Evolutionary conservation across 805 yeast genomes (phyloP), one percentile per base, ranked within the genome.

Genomic region (Saturnispora galanensis): DNA sequence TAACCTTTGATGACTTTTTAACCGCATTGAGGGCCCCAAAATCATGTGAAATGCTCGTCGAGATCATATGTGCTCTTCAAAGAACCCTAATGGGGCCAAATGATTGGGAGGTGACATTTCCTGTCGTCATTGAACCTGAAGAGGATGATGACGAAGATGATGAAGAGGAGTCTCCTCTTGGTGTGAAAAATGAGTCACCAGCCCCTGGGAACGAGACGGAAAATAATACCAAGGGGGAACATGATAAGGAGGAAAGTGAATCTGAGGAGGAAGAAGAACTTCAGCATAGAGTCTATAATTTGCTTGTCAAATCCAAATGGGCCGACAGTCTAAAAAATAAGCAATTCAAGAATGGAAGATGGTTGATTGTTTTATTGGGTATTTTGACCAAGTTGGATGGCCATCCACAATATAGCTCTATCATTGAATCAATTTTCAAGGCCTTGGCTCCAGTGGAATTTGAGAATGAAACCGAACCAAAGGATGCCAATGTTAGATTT

Each of bases 341-440:
- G 44, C 74, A 75, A 50, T 93, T 84, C 60, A 77, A 73, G 53
- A 88, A 86, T 54, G 95, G 96, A 4, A 78, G 77, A 44, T 90
- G 97, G 96, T 81, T 86, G 53, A 71, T 82, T 35, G 74, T 83
- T 36, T 60, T 89, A 36, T 59, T 88, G 40, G 96, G 96, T 30
- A 68, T 88, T 2, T 68, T 89, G 35, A 76, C 78, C 16, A 67
- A 70, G 40, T 76, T 77, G 12, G 77, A 77, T 38, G 70, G 78
- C 50, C 69, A 79, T 34, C 76, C 79, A 1, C 72, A 71, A 11
- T 82, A 75, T 63, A 57, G 66, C 21, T 63, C 66, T 1, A 68
- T 69, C 16, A 77, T 82, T 39, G 64, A 62, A 5, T 67, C 71
- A 30, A 72, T 81, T 2, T 74, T 74, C 44, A 69, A 69, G 32